These are phyloP conservation scores for Botryotinia globosa DNA, from an alignment of 2,329 filamentous ascomycete species.

Conservation along the genomic window DNA sequence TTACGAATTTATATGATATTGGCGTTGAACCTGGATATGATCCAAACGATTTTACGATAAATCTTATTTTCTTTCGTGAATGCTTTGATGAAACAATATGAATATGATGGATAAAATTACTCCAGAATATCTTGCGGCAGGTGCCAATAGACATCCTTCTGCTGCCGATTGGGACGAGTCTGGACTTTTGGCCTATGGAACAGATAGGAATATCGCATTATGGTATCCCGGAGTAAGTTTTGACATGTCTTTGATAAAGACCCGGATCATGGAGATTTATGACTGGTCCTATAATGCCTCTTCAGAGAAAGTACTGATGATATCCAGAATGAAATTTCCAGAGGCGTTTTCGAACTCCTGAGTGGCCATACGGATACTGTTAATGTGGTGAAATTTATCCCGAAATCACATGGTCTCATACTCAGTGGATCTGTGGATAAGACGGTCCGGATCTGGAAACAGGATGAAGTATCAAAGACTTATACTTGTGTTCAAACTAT, in stretches of 20 bases:
- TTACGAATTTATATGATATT: neutral
- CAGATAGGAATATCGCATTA: slow-evolving; percentile 82
- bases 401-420: slow-evolving; percentile 55
- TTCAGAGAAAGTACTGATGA: neutral
- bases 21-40: neutral
- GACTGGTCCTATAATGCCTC: neutral
- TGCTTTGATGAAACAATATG: slow-evolving; percentile 25
- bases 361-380: slow-evolving; percentile 76
- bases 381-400: slow-evolving; percentile 79
- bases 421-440: slow-evolving; percentile 82
- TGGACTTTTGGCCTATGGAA: slow-evolving; percentile 80
- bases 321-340: slow-evolving; percentile 27
- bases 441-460: slow-evolving; percentile 69
- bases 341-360: slow-evolving; percentile 65
- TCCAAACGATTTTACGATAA: neutral
- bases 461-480: slow-evolving; percentile 38
- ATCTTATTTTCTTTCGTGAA: neutral
- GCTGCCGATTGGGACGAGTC: slow-evolving; percentile 83
- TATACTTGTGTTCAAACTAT: slow-evolving; percentile 51
- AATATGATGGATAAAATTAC: slow-evolving; percentile 23
- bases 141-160: slow-evolving; percentile 85
- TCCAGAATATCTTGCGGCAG: slow-evolving; percentile 52
- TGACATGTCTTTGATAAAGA: neutral
- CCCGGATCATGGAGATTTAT: neutral
- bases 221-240: slow-evolving; percentile 75